These are phyloP conservation scores for Eremothecium gossypii DNA, from an alignment of 1,139 yeast species.

Conservation along the genomic window DNA sequence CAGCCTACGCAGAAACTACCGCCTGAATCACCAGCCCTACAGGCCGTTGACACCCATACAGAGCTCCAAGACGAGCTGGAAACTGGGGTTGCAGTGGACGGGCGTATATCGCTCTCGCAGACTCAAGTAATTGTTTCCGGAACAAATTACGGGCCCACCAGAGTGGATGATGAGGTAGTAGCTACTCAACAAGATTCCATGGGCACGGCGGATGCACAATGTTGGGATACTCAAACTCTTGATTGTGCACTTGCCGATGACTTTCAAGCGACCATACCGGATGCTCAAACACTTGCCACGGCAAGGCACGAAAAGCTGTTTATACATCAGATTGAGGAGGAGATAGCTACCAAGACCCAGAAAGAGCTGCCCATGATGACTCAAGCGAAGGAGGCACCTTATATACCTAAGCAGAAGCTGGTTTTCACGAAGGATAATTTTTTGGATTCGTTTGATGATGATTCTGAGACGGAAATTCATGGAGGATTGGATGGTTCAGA, in stretches of 20 bases:
- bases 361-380: constrained; percentile 2
- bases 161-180: no score
- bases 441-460: constrained; percentile 15
- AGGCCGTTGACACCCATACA: neutral
- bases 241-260: no score
- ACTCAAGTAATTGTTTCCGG: neutral
- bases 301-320: neutral
- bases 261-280: neutral
- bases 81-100: no score
- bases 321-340: constrained; percentile 12
- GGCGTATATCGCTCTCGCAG: neutral
- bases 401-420: neutral
- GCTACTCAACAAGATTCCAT: no score
- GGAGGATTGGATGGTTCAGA: no score
- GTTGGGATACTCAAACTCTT: no score
- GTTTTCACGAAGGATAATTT: constrained; percentile 15
- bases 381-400: neutral
- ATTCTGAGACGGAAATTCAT: constrained; percentile 5
- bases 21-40: neutral
- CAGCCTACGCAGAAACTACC: no score
- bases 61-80: neutral
- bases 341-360: constrained; percentile 9
- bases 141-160: no score
- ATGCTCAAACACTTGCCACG: neutral
- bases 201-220: no score